Evolutionary conservation across 345 rosid genomes (phyloP).

Genomic region (Capsella bursapastoris): DNA sequence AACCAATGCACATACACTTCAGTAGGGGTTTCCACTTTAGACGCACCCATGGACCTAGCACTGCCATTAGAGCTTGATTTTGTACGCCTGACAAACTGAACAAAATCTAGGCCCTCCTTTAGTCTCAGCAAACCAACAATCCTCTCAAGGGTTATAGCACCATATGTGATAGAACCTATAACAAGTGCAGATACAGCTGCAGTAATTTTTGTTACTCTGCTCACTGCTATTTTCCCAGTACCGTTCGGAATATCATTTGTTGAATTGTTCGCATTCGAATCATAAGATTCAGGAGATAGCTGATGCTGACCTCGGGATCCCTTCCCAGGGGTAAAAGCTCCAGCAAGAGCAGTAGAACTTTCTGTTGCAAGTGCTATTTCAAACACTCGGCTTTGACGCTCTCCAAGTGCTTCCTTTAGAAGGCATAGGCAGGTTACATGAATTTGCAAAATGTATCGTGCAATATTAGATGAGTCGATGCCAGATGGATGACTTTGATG

Average conservation of each 20-base stretch:
- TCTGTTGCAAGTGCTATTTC: slow-evolving; percentile 98
- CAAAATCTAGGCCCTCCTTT: slow-evolving; percentile 84
- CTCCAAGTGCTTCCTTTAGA: slow-evolving; percentile 95
- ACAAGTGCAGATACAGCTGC: slow-evolving; percentile 91
- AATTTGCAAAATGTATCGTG: slow-evolving; percentile 74
- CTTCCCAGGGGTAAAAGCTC: slow-evolving; percentile 71
- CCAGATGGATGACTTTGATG: slow-evolving; percentile 58
- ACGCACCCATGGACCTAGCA: slow-evolving; percentile 62
- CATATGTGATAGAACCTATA: slow-evolving; percentile 81
- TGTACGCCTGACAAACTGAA: slow-evolving; percentile 73
- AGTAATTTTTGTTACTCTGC: slow-evolving; percentile 63
- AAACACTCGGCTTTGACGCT: slow-evolving; percentile 91
- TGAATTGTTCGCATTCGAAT: slow-evolving; percentile 56
- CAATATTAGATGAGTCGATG: slow-evolving; percentile 55
- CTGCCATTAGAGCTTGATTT: slow-evolving; percentile 85
- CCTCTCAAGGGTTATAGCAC: slow-evolving; percentile 95
- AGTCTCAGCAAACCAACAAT: slow-evolving; percentile 80
- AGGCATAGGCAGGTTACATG: slow-evolving; percentile 81
- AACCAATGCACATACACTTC: slow-evolving; percentile 93
- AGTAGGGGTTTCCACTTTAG: slow-evolving; percentile 67
- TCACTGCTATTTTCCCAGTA: slow-evolving; percentile 52
- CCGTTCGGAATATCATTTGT: slow-evolving; percentile 54
- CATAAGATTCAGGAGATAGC: slow-evolving; percentile 72
- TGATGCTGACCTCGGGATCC: slow-evolving; percentile 83
- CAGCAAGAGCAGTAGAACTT: slow-evolving; percentile 77